phyloP scores from a whole-genome alignment of 495 filamentous ascomycete species.

The Thermochaetoides thermophila region DNA sequence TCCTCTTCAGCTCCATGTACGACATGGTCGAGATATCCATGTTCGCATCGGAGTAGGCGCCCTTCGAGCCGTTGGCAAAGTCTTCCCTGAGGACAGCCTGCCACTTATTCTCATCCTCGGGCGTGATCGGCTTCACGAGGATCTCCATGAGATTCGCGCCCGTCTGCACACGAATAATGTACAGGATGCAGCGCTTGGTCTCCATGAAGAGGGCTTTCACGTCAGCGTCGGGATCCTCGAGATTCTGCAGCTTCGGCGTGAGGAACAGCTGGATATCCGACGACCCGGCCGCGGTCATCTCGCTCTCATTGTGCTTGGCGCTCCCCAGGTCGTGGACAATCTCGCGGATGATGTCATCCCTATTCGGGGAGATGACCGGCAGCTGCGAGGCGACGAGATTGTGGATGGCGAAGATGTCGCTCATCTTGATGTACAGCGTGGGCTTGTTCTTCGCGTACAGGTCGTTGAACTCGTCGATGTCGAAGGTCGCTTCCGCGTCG shows the following conservation, averaged over 20 bases:
- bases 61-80: slow-evolving; percentile 49
- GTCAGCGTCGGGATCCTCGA: slow-evolving; percentile 85
- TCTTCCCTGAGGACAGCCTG: slow-evolving; percentile 71
- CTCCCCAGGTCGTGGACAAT: slow-evolving; percentile 85
- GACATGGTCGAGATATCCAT: slow-evolving; percentile 82
- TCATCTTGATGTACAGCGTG: slow-evolving; percentile 95
- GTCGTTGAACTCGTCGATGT: slow-evolving; percentile 97
- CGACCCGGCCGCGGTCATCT: slow-evolving; percentile 72
- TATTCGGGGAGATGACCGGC: slow-evolving; percentile 53
- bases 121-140: slow-evolving; percentile 72
- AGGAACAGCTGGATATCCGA: slow-evolving; percentile 86
- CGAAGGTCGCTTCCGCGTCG: slow-evolving; percentile 78
- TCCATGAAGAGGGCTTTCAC: slow-evolving; percentile 91
- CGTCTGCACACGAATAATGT: slow-evolving; percentile 92
- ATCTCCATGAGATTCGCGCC: slow-evolving; percentile 90
- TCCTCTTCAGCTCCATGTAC: slow-evolving; percentile 85
- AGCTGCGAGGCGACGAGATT: slow-evolving; percentile 71
- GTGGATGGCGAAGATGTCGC: slow-evolving; percentile 93
- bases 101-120: slow-evolving; percentile 86
- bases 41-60: slow-evolving; percentile 84
- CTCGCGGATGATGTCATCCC: slow-evolving; percentile 82
- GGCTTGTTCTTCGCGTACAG: slow-evolving; percentile 90
- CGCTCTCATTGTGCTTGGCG: slow-evolving; percentile 87
- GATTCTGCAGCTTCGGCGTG: slow-evolving; percentile 77
- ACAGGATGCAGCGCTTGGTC: slow-evolving; percentile 91